These are phyloP conservation scores for Coelastrella sp. DNA, from an alignment of 139 green algal species.

Conservation along the genomic window DNA sequence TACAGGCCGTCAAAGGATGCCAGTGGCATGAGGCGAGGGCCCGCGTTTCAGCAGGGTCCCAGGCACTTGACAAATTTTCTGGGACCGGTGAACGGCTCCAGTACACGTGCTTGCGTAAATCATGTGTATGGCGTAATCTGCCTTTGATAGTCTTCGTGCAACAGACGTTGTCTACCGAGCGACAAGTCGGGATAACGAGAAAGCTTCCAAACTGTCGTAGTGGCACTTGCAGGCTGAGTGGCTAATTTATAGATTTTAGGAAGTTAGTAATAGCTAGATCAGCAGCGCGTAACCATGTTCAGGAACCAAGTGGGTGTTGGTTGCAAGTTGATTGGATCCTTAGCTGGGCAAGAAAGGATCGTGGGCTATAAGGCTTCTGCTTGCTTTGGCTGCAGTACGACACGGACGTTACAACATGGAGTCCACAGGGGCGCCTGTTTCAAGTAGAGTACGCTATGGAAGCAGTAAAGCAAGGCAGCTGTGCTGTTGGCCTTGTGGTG, in stretches of 20 bases:
- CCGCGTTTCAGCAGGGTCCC: too few relatives aligned
- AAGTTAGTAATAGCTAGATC: background rate
- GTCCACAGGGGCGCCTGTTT: constrained; percentile 93
- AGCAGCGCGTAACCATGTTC: constrained; percentile 9
- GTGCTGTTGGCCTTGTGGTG: constrained; percentile 93
- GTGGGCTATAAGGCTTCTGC: background rate
- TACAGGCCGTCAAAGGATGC: too few relatives aligned
- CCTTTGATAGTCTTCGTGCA: background rate
- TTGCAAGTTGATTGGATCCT: constrained; percentile 16
- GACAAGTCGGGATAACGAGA: constrained; percentile 29
- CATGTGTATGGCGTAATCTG: too few relatives aligned
- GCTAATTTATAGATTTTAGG: background rate
- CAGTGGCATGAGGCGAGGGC: too few relatives aligned
- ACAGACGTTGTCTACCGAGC: background rate
- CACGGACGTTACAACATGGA: constrained; percentile 97
- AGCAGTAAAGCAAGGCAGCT: constrained; percentile 97
- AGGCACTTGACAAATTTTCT: too few relatives aligned
- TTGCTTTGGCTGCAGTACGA: constrained; percentile 89
- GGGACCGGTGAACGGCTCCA: too few relatives aligned
- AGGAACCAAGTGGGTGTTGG: constrained; percentile 43
- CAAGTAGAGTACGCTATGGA: constrained; percentile 99
- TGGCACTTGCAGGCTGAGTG: background rate
- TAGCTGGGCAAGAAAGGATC: background rate
- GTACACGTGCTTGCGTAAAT: too few relatives aligned
- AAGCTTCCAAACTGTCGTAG: background rate